Conservation (phyloP, 2,329 filamentous ascomycete genomes). For the Blastomyces parvus region DNA sequence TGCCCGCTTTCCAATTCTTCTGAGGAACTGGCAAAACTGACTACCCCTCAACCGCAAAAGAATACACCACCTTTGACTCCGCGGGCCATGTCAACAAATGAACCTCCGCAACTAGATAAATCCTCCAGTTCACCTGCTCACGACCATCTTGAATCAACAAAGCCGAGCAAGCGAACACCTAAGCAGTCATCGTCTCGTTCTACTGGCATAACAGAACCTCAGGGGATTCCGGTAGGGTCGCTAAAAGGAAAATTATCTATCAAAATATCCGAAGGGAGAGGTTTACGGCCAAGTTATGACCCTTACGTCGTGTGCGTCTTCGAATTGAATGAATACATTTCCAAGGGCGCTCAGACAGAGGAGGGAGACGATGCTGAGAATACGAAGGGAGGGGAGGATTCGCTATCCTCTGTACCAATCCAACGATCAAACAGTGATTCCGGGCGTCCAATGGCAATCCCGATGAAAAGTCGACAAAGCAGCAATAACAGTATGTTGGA, state of each 20-base stretch:
- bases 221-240: slow-evolving; percentile 55
- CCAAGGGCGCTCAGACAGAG: slow-evolving; percentile 64
- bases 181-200: slow-evolving; percentile 10
- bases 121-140: slow-evolving; percentile 16
- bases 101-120: slow-evolving; percentile 33
- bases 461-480: slow-evolving; percentile 93
- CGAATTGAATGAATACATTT: slow-evolving; percentile 93
- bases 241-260: slow-evolving; percentile 83
- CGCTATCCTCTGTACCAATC: slow-evolving; percentile 49
- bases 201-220: slow-evolving; percentile 18
- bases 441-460: slow-evolving; percentile 82
- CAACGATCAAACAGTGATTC: slow-evolving; percentile 69
- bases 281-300: slow-evolving; percentile 69
- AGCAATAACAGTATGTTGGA: slow-evolving; percentile 83
- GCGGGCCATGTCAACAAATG: slow-evolving; percentile 72
- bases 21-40: slow-evolving; percentile 59
- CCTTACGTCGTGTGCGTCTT: slow-evolving; percentile 96
- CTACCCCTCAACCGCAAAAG: slow-evolving; percentile 60
- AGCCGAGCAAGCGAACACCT: slow-evolving; percentile 17
- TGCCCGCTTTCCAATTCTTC: slow-evolving; percentile 34
- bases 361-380: slow-evolving; percentile 55
- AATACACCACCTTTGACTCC: slow-evolving; percentile 86
- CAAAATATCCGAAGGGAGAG: slow-evolving; percentile 76
- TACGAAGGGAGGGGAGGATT: slow-evolving; percentile 43
- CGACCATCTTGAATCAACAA: slow-evolving; percentile 20